Evolutionary conservation across 106 monocot genomes (phyloP).

Genomic region (Triglochin maritima): DNA sequence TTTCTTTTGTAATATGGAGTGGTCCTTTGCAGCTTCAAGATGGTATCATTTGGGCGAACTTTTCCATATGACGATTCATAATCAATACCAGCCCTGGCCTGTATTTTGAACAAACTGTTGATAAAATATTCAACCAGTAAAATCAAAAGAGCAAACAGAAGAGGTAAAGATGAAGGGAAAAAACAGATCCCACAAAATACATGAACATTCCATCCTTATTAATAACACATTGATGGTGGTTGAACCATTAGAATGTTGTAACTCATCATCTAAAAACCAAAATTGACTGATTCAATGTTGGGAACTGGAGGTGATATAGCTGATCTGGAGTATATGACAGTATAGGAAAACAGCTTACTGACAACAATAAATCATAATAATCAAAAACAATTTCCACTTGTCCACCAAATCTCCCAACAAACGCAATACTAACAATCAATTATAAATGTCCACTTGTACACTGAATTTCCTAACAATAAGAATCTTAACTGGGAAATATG

Average conservation of each 20-base stretch:
- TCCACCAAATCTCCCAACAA: background rate
- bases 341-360: background rate
- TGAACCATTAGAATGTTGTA: too few relatives aligned
- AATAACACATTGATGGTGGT: too few relatives aligned
- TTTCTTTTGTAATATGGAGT: constrained; percentile 98
- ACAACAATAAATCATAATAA: background rate
- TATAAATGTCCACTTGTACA: background rate
- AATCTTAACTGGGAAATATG: too few relatives aligned
- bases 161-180: background rate
- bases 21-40: constrained; percentile 98
- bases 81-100: constrained; percentile 97
- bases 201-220: too few relatives aligned
- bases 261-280: too few relatives aligned
- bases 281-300: too few relatives aligned
- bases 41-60: constrained; percentile 80
- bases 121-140: too few relatives aligned
- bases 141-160: background rate
- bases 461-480: background rate
- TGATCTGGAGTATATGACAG: background rate
- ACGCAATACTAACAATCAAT: background rate
- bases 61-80: constrained; percentile 95
- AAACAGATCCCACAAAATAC: background rate
- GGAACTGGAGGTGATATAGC: background rate
- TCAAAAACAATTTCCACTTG: background rate
- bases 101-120: background rate